Evolutionary conservation across 1,284 basidiomycete genomes (phyloP).

Genomic region (Cutaneotrichosporon sp.): DNA sequence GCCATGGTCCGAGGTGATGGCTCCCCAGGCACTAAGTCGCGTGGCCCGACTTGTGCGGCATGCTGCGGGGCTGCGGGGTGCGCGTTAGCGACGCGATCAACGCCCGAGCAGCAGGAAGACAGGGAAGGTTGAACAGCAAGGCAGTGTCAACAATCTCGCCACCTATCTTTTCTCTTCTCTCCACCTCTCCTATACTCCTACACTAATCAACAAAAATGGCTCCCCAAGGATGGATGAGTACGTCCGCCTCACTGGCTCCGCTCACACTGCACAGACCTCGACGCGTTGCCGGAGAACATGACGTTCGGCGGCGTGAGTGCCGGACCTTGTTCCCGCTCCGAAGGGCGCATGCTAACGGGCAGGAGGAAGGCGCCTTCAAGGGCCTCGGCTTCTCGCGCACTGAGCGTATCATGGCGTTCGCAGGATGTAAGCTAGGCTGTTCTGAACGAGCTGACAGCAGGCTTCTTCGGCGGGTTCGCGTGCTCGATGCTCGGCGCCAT

Average conservation of each 20-base stretch:
- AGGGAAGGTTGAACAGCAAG: too few species aligned
- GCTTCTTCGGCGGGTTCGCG: slow-evolving; percentile 69
- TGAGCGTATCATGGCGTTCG: slow-evolving; percentile 80
- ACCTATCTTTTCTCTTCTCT: background rate
- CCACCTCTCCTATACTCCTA: background rate
- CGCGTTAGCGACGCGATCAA: too few species aligned
- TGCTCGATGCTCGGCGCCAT: slow-evolving; percentile 73
- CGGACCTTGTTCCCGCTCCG: too few species aligned
- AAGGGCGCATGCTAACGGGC: slow-evolving; percentile 8
- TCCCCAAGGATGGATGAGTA: slow-evolving; percentile 38
- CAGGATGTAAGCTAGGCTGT: slow-evolving; percentile 63
- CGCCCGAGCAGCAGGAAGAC: too few species aligned
- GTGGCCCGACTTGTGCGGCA: background rate
- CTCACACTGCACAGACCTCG: slow-evolving; percentile 20
- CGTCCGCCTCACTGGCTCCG: slow-evolving; percentile 2
- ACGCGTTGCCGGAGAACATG: slow-evolving; percentile 10
- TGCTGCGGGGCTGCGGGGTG: background rate
- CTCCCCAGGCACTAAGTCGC: background rate
- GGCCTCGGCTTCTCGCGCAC: slow-evolving; percentile 73
- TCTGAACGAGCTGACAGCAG: slow-evolving; percentile 13
- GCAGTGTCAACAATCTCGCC: background rate
- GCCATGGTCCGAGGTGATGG: too few species aligned
- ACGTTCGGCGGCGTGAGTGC: slow-evolving; percentile 47
- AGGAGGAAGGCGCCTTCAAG: slow-evolving; percentile 73
- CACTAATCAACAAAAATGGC: slow-evolving; percentile 12